A percentile compares a stretch with the other conserved stretches of the same genome.
Evolutionary conservation across 768 basidiomycete species (phyloP).

Genomic region (Zangia roseola): DNA sequence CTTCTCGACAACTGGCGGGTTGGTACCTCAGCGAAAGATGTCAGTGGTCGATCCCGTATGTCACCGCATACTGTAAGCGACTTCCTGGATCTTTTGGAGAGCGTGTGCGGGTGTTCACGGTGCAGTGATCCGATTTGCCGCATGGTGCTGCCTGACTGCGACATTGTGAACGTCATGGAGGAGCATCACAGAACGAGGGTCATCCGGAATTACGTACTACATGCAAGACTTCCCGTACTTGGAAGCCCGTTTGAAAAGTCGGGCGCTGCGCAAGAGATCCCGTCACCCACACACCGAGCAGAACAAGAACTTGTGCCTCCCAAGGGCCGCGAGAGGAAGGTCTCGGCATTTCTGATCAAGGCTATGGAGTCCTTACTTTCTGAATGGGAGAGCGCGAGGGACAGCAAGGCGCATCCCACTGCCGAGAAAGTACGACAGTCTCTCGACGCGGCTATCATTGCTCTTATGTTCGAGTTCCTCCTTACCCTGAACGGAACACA

Average conservation of each 20-base stretch:
- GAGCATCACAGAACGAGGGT: constrained; percentile 55
- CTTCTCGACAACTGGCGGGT: constrained; percentile 68
- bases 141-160: constrained; percentile 67
- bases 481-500: constrained; percentile 64
- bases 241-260: constrained; percentile 4
- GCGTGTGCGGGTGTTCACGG: constrained; percentile 56
- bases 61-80: constrained; percentile 58
- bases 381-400: constrained; percentile 48
- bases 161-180: constrained; percentile 57
- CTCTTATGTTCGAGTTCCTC: constrained; percentile 67
- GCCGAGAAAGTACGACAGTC: constrained; percentile 64
- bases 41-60: constrained; percentile 40
- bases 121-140: constrained; percentile 45
- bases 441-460: constrained; percentile 66
- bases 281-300: constrained; percentile 4
- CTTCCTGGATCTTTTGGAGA: constrained; percentile 60
- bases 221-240: constrained; percentile 57
- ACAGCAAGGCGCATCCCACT: constrained; percentile 38
- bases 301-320: constrained; percentile 44
- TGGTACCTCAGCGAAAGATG: constrained; percentile 38
- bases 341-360: constrained; percentile 63
- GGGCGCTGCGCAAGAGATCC: constrained; percentile 1
- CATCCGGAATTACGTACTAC: constrained; percentile 70
- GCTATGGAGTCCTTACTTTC: constrained; percentile 49
- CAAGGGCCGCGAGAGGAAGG: constrained; percentile 55